A percentile compares a stretch with the other conserved stretches of the same genome.
These are phyloP conservation scores for Plasmodium adleri DNA, from an alignment of 169 alveolate species.

Conservation along the genomic window DNA sequence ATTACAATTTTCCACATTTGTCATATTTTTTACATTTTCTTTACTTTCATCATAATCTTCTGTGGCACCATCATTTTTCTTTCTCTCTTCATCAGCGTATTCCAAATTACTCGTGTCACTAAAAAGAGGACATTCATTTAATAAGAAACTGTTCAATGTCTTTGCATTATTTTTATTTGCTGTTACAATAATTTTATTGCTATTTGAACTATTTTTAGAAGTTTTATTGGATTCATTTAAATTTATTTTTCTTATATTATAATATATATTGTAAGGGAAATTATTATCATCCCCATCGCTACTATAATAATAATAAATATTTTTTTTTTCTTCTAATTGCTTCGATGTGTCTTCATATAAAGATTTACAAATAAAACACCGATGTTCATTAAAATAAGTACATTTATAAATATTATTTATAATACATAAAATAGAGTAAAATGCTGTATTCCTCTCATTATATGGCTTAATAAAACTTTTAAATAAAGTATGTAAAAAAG, in stretches of 20 bases:
- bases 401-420: slow-evolving; percentile 75
- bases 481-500: slow-evolving; percentile 65
- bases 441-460: slow-evolving; percentile 64
- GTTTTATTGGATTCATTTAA: slow-evolving; percentile 11
- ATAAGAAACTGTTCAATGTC: no score
- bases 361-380: slow-evolving; percentile 71
- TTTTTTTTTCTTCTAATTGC: slow-evolving; percentile 5
- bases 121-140: not conserved
- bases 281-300: slow-evolving; percentile 23
- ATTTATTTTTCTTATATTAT: slow-evolving; percentile 31
- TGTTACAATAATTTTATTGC: not conserved
- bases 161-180: not conserved
- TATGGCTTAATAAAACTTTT: slow-evolving; percentile 71
- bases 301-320: not conserved
- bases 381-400: slow-evolving; percentile 51
- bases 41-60: not conserved
- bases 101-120: not conserved
- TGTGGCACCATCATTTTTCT: no score
- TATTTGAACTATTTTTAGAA: not conserved
- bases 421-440: slow-evolving; percentile 63
- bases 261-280: slow-evolving; percentile 29
- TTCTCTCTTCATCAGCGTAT: not conserved
- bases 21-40: slow-evolving; percentile 14
- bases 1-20: not conserved
- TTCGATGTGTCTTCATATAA: slow-evolving; percentile 25